phyloP scores from a whole-genome alignment of 1,284 basidiomycete species.

The Exobasidium cylindrosporum region DNA sequence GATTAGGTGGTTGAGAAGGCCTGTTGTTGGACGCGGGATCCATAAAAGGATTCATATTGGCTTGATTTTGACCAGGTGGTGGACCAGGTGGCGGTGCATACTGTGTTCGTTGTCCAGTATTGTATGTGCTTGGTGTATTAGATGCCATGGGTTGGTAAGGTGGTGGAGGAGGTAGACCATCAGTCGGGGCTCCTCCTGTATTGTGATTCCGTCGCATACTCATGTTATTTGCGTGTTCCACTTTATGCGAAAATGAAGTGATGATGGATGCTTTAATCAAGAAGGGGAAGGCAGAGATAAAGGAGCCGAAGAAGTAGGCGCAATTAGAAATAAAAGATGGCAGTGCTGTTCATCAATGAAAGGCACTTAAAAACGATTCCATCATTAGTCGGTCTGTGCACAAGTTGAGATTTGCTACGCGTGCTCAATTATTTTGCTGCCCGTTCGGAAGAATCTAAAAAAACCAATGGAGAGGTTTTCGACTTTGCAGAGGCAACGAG shows the following conservation, averaged over 20 bases:
- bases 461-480: too few species aligned
- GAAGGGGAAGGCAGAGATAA: not conserved
- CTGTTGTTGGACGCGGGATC: not conserved
- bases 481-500: too few species aligned
- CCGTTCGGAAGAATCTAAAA: too few species aligned
- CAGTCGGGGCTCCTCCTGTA: slow-evolving; percentile 9
- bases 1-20: not conserved
- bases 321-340: not conserved
- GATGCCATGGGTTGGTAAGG: slow-evolving; percentile 16
- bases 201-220: not conserved
- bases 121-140: slow-evolving; percentile 5
- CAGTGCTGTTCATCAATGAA: not conserved
- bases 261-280: not conserved
- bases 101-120: not conserved
- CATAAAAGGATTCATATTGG: slow-evolving; percentile 1
- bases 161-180: slow-evolving; percentile 16
- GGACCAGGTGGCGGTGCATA: slow-evolving; percentile 18
- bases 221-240: not conserved
- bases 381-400: too few species aligned
- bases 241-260: not conserved
- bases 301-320: not conserved
- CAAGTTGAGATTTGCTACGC: too few species aligned
- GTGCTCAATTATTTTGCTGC: too few species aligned
- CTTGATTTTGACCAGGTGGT: slow-evolving; percentile 7
- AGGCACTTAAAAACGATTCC: not conserved